Evolutionary conservation across 208 protist species (phyloP).

Genomic region (Leishmania guyanensis): DNA sequence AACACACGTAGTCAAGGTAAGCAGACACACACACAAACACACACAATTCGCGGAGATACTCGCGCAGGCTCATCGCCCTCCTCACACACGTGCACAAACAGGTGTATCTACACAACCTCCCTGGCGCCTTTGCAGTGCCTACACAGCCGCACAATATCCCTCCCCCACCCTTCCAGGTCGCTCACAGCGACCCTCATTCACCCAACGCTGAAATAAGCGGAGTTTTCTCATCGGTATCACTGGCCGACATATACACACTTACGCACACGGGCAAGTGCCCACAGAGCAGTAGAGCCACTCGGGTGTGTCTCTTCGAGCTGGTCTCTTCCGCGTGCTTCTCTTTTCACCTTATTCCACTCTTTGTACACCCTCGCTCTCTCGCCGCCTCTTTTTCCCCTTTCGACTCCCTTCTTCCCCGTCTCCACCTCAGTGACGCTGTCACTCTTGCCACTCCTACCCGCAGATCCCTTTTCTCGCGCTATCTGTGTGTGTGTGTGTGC

Average conservation of each 20-base stretch:
- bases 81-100: not conserved
- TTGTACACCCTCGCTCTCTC: not conserved
- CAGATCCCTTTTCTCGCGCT: not conserved
- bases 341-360: not conserved
- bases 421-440: not conserved
- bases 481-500: too few species aligned
- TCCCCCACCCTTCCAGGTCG: not conserved
- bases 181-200: conserved; percentile 2
- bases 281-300: not conserved
- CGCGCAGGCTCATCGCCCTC: not conserved
- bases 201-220: not conserved
- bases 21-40: not conserved
- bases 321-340: not conserved
- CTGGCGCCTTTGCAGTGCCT: not conserved
- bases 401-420: not conserved
- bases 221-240: not conserved
- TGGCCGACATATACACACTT: not conserved
- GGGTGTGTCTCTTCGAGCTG: not conserved
- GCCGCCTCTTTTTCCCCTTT: not conserved
- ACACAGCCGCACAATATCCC: not conserved
- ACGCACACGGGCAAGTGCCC: not conserved
- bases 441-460: not conserved
- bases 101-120: not conserved
- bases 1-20: not conserved
- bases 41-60: not conserved